Conservation (phyloP, 305 asterid genomes). For the Fraxinus floribunda region DNA sequence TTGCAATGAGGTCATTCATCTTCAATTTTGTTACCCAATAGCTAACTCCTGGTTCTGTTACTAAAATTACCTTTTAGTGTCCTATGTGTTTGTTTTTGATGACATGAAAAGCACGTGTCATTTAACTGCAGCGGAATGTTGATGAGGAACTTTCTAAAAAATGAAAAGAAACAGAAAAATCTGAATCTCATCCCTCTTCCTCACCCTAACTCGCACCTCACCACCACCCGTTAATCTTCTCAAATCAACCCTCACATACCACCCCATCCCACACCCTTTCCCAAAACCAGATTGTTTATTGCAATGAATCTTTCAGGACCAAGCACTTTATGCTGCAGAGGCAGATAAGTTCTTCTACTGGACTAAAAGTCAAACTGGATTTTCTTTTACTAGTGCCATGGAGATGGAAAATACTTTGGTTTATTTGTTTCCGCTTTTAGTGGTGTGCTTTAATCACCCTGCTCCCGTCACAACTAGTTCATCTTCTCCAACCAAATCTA, state of each 20-base stretch:
- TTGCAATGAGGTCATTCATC: not conserved
- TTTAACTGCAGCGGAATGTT: not conserved
- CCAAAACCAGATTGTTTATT: not conserved
- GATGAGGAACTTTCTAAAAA: not conserved
- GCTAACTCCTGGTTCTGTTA: not conserved
- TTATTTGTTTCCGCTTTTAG: slow-evolving; percentile 79
- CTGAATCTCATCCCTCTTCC: not conserved
- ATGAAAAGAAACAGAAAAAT: not conserved
- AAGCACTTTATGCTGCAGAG: slow-evolving; percentile 88
- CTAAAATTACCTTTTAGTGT: not conserved
- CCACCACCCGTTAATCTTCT: not conserved
- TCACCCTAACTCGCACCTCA: not conserved
- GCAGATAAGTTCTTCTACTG: slow-evolving; percentile 88
- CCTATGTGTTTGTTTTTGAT: not conserved
- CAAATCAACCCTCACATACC: not conserved
- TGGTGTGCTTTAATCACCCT: slow-evolving; percentile 89
- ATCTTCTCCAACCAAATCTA: not conserved
- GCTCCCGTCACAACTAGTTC: not conserved
- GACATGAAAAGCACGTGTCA: not conserved
- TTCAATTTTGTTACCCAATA: not conserved
- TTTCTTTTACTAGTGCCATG: slow-evolving; percentile 90
- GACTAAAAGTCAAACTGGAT: slow-evolving; percentile 86
- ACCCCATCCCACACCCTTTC: not conserved
- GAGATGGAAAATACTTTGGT: slow-evolving; percentile 95
- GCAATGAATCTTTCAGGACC: slow-evolving; percentile 46